Evolutionary conservation across 225 moss, liverwort and hornwort species (phyloP), one percentile per base, ranked within the genome.

Genomic region (Pseudoscleropodium purum): DNA sequence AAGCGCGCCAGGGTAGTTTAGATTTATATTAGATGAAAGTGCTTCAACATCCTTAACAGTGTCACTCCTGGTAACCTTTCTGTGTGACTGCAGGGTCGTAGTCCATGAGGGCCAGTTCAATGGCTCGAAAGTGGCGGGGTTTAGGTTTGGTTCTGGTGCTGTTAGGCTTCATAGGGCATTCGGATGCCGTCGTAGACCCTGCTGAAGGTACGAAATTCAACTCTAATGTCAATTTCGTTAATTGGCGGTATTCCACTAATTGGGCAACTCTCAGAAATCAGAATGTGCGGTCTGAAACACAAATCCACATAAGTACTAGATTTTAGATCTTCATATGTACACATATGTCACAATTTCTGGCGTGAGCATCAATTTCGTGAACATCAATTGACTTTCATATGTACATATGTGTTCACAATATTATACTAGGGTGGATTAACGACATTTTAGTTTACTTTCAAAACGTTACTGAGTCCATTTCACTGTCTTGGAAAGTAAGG

Each of bases 131-230:
- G 57, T 65, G 86, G 76, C 37, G 36, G 36, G 29, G 5, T 45
- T 59, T 90, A 73, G 88, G 77, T 51, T 86, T 92, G 65, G 57
- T 90, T 65, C 51, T 73, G 64, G 72, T 79, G 85, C 39, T 88
- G 63, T 33, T 88, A 21, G 57, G 70, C 47, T 83, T 80, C 43
- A 9, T 86, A 76, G 79, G 64, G 64, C 78, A n/a, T 37, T 43
- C 83, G 72, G 63, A 82, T 86, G 88, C 92, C 18, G 82, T 43
- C 11, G 82, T 88, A 69, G 78, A 77, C 57, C 68, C 76, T 15
- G 64, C 52, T 70, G 92, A 92, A 92, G 90, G 92, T 92, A 92
- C 29, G 65, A 36, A 25, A 82, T n/a, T 64, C 67, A 43, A n/a
- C 39, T 80, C 59, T 79, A n/a, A 17, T 10, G 31, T 33, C 49